Evolutionary conservation across 176 grass and related monocot genomes (phyloP).

Genomic region (Zoysia japonica): DNA sequence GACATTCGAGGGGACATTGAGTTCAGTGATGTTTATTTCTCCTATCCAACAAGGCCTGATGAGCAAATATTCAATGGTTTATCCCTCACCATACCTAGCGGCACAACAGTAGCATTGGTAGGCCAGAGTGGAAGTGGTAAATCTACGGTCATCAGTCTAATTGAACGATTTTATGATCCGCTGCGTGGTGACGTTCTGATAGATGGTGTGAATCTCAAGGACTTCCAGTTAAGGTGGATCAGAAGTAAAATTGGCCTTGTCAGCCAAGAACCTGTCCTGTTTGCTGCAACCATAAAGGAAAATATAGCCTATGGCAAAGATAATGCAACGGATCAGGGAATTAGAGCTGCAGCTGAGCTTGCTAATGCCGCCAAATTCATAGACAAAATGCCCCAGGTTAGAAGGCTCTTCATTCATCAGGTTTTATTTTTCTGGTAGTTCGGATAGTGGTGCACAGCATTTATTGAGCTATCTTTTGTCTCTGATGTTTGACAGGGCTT

Average conservation of each 20-base stretch:
- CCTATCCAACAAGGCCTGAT: constrained; percentile 72
- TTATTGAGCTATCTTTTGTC: constrained; percentile 21
- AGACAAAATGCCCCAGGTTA: constrained; percentile 95
- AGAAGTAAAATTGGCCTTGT: constrained; percentile 93
- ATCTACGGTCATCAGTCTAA: constrained; percentile 79
- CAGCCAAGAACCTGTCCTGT: constrained; percentile 86
- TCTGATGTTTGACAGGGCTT: constrained; percentile 57
- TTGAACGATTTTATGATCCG: constrained; percentile 87
- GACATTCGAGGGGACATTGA: constrained; percentile 87
- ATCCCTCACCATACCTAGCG: constrained; percentile 60
- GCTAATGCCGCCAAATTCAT: constrained; percentile 92
- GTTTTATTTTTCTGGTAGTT: constrained; percentile 3
- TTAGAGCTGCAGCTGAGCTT: constrained; percentile 89
- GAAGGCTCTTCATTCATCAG: constrained; percentile 3
- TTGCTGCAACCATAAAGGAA: constrained; percentile 74
- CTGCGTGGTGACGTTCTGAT: constrained; percentile 68
- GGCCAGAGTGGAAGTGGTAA: constrained; percentile 91
- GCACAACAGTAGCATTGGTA: constrained; percentile 70
- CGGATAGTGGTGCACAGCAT: background rate
- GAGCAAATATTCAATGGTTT: constrained; percentile 84
- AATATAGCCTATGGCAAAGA: constrained; percentile 90
- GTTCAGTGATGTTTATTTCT: constrained; percentile 74
- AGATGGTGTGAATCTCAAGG: constrained; percentile 71
- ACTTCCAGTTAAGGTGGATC: constrained; percentile 84
- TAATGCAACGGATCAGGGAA: constrained; percentile 65